Percentiles rank a stretch among this genome's conserved stretches.
Conservation (phyloP, 495 filamentous ascomycete genomes). For the Aspergillus nidulans region DNA sequence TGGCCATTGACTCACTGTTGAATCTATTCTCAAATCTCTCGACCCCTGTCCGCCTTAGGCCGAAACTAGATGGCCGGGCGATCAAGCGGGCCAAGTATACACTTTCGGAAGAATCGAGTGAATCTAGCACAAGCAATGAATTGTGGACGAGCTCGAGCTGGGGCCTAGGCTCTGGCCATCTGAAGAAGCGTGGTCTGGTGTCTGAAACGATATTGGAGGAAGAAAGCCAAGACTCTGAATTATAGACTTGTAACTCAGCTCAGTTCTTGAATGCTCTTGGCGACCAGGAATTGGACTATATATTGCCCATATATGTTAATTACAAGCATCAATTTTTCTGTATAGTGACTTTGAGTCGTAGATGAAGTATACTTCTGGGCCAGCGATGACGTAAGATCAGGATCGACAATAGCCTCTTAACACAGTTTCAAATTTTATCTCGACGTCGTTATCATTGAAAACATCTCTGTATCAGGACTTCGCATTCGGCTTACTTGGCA, state of each 20-base stretch:
- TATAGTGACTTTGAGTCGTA: too few species aligned
- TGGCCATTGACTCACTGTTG: conserved; percentile 8
- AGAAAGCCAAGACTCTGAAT: conserved; percentile 36
- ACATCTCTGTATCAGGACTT: not conserved
- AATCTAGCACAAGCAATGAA: conserved; percentile 16
- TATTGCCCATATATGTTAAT: not conserved
- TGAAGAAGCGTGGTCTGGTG: conserved; percentile 37
- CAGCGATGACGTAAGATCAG: not conserved
- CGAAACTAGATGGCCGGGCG: conserved; percentile 3
- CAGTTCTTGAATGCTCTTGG: not conserved
- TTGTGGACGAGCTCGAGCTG: conserved; percentile 35
- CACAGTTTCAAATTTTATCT: not conserved
- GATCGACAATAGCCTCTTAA: not conserved
- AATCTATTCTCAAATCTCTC: conserved; percentile 3
- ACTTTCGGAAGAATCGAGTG: conserved; percentile 3
- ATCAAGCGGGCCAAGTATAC: conserved; percentile 2
- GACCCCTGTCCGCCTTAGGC: not conserved
- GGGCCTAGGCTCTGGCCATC: conserved; percentile 21
- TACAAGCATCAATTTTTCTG: not conserved
- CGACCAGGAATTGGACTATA: not conserved
- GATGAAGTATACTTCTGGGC: too few species aligned
- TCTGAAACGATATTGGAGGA: conserved; percentile 64
- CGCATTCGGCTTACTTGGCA: not conserved
- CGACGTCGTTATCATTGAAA: not conserved
- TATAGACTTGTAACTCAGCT: not conserved